Percentiles rank a stretch among this genome's conserved stretches.
These are phyloP conservation scores for Lecanoromycetidae sp. DNA, from an alignment of 2,329 filamentous ascomycete species.

Conservation along the genomic window DNA sequence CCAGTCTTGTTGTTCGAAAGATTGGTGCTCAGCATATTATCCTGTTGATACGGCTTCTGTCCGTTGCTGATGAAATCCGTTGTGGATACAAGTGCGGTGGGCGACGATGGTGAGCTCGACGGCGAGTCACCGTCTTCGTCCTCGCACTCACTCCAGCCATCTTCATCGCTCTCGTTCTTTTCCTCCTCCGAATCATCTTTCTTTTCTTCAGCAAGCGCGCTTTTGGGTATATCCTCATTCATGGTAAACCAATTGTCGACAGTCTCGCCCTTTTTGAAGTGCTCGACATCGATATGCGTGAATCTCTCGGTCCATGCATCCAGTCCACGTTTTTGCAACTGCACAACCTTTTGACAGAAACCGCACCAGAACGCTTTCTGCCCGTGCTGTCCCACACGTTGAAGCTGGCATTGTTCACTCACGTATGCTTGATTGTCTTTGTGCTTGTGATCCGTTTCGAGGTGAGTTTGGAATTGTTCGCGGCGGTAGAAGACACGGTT, in stretches of 20 bases:
- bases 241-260: slow-evolving; percentile 21
- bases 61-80: too few species aligned
- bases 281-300: slow-evolving; percentile 59
- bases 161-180: too few species aligned
- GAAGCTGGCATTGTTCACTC: slow-evolving; percentile 35
- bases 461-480: slow-evolving; percentile 50
- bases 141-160: too few species aligned
- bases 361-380: slow-evolving; percentile 73
- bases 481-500: slow-evolving; percentile 46
- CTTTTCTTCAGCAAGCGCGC: too few species aligned
- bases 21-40: too few species aligned
- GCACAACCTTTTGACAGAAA: slow-evolving; percentile 54
- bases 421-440: slow-evolving; percentile 20
- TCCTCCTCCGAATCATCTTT: too few species aligned
- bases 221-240: slow-evolving; percentile 10
- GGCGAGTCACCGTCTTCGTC: too few species aligned
- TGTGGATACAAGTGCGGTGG: too few species aligned
- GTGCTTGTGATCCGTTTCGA: slow-evolving; percentile 32
- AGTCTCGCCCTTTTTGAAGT: slow-evolving; percentile 30
- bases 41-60: too few species aligned
- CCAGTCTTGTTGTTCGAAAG: too few species aligned
- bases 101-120: too few species aligned
- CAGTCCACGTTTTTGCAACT: slow-evolving; percentile 37
- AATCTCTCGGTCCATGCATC: slow-evolving; percentile 50
- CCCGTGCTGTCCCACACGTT: slow-evolving; percentile 52